Conservation (phyloP, 495 filamentous ascomycete genomes). For the Aspergillus heteromorphus region DNA sequence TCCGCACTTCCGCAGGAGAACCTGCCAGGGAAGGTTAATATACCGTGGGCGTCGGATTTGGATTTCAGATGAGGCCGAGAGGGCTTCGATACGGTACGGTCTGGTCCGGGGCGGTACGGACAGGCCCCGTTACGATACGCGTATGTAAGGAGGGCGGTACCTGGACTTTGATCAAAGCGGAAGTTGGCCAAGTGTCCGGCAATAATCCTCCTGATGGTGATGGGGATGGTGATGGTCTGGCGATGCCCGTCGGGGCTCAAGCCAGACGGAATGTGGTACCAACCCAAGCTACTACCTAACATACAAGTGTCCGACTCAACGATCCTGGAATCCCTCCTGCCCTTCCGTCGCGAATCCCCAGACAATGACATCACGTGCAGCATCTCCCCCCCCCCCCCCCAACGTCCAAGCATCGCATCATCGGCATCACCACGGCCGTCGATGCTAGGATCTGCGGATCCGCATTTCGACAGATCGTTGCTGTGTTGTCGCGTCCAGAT, state of each 20-base stretch:
- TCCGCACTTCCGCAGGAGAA: neutral
- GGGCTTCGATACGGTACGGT: slow-evolving; percentile 4
- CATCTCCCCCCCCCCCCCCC: slow-evolving; percentile 2
- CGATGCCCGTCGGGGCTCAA: neutral
- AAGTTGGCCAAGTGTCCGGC: slow-evolving; percentile 13
- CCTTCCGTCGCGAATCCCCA: neutral
- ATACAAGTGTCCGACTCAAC: too few relatives aligned
- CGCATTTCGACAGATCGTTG: slow-evolving; percentile 19
- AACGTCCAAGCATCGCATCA: slow-evolving; percentile 14
- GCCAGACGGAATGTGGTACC: neutral
- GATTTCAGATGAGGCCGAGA: neutral
- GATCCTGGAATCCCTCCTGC: neutral
- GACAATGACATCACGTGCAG: slow-evolving; percentile 16
- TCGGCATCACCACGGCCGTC: slow-evolving; percentile 2
- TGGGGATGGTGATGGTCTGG: neutral
- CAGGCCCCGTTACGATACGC: slow-evolving; percentile 5
- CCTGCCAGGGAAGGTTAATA: neutral
- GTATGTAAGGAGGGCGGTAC: slow-evolving; percentile 5
- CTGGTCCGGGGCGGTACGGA: neutral
- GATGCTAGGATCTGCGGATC: slow-evolving; percentile 19
- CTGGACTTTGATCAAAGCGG: slow-evolving; percentile 5
- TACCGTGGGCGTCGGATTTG: neutral
- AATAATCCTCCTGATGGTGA: neutral
- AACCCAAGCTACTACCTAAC: too few relatives aligned
- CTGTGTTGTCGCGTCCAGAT: slow-evolving; percentile 21